Evolutionary conservation across 2,329 filamentous ascomycete genomes (phyloP), one percentile per base, ranked within the genome.

Genomic region (Claviceps monticola): DNA sequence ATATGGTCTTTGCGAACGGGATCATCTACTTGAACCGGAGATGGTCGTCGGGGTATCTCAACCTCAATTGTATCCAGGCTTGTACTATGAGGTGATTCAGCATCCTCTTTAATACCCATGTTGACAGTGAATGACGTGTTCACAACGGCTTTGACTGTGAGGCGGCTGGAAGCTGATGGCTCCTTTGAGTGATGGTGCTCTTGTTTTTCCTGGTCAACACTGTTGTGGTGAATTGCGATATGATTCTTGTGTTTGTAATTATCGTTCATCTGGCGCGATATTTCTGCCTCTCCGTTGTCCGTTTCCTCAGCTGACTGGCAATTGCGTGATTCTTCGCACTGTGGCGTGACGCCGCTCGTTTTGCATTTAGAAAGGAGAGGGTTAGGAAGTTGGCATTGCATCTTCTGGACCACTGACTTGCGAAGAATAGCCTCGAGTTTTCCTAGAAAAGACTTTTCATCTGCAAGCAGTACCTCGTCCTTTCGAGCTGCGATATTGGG

Each of bases 401-500:
- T 5, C 13, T 45, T 26, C 39, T 50, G 45, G 11, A 42, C 49
- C 51, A 79, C 77, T 7, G 70, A 54, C 5, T 65, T 61, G 34
- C 61, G 57, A 21, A 74, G 75, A 17, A 79, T 60, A 1, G 56
- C 56, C 37, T 70, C 68, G 48, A 80, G 79, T 17, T 70, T 63
- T n/a, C 67, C 58, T 2, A 78, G 56, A 0, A 79, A 45, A 2
- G 50, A 48, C 2, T 63, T 47, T 55, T 82, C 75, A 49, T 86
- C 70, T 4, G 69, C 70, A 59, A 90, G 88, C 1, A 88, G 60
- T 2, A 90, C 74, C 58, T 88, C 79, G 52, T 87, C 80, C 61
- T 90, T 90, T 3, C 79, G 71, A 3, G 84, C 78, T 54, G 88
- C 80, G 5, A 89, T 66, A 57, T 89, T 90, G 1, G 75, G 71